Evolutionary conservation across 345 rosid genomes (phyloP), one percentile per base, ranked within the genome.

Genomic region (Camelina laxa): DNA sequence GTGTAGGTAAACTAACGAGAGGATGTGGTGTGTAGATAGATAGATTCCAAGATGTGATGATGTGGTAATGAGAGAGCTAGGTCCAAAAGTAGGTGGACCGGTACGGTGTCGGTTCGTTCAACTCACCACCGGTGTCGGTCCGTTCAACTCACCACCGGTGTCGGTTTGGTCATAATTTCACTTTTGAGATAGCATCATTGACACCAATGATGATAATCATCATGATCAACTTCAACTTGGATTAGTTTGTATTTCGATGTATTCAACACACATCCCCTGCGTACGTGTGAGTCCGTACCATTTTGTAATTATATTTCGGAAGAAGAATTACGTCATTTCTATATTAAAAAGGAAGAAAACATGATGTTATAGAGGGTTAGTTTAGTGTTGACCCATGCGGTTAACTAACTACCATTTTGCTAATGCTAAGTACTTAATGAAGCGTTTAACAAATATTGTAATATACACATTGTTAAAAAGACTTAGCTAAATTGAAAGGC

Each of bases 1-100:
- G 39, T 67, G 78, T 74, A 66, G 79, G 70, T 75, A 20, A 75
- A 53, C 79, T 33, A 75, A 61, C 79, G 27, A 61, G 60, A 74
- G 41, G 30, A 22, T 22, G 69, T 72, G 69, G 20, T 24, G 31
- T 60, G 51, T 60, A 49, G 27, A 60, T 45, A 45, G 47, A 36
- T 9, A 2, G 3, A 36, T 10, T 33, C 47, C 20, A 10, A 36
- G 53, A 57, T 44, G 41, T 65, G 70, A 55, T 63, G 72, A 27
- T 27, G 30, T 74, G 53, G 59, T 30, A 67, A 30, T 51, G 62
- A 68, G 69, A 57, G 44, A 68, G n/a, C n/a, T n/a, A n/a, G 53
- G 48, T 68, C 63, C 12, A 51, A 22, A 30, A 61, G 74, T 68
- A 10, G 79, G 69, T 68, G 56, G 31, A 42, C 47, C 2, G 51